phyloP scores from a whole-genome alignment of 2,329 filamentous ascomycete genomes.

The Alternaria gaisen region DNA sequence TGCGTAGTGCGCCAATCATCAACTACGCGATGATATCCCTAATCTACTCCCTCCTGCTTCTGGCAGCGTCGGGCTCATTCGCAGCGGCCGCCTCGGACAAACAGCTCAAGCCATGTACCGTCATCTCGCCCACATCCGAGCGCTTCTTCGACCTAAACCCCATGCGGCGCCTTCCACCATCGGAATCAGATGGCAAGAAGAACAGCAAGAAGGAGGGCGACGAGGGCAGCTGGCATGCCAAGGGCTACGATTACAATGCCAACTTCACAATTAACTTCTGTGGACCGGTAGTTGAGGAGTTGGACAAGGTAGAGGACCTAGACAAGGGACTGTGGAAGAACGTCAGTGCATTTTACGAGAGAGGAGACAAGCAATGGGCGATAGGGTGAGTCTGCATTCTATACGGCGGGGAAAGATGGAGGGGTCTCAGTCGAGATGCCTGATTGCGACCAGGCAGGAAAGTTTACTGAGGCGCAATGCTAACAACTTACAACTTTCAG shows the following conservation, averaged over 20 bases:
- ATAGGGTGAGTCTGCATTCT: conserved; percentile 67
- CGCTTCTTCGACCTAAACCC: conserved; percentile 71
- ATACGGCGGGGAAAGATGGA: not conserved
- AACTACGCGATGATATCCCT: conserved; percentile 37
- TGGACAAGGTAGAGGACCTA: conserved; percentile 71
- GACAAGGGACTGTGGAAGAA: conserved; percentile 71
- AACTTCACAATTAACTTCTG: conserved; percentile 90
- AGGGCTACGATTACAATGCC: conserved; percentile 78
- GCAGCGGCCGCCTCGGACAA: conserved; percentile 51
- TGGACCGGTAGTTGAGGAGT: conserved; percentile 73
- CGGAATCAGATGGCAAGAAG: conserved; percentile 43
- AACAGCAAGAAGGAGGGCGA: conserved; percentile 63
- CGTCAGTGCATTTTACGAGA: conserved; percentile 79
- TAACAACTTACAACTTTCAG: conserved; percentile 49
- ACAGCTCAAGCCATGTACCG: conserved; percentile 66
- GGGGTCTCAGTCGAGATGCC: not conserved
- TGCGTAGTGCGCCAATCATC: conserved; percentile 12
- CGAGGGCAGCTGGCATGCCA: conserved; percentile 68
- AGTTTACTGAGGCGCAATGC: conserved; percentile 10
- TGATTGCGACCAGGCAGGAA: conserved; percentile 6
- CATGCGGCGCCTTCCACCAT: conserved; percentile 62
- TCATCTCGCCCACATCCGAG: conserved; percentile 67
- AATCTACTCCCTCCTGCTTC: conserved; percentile 36
- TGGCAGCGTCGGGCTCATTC: conserved; percentile 42
- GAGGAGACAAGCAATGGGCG: conserved; percentile 73